phyloP scores from a whole-genome alignment of 257 asterid genomes.

The Ehretia macrophylla region DNA sequence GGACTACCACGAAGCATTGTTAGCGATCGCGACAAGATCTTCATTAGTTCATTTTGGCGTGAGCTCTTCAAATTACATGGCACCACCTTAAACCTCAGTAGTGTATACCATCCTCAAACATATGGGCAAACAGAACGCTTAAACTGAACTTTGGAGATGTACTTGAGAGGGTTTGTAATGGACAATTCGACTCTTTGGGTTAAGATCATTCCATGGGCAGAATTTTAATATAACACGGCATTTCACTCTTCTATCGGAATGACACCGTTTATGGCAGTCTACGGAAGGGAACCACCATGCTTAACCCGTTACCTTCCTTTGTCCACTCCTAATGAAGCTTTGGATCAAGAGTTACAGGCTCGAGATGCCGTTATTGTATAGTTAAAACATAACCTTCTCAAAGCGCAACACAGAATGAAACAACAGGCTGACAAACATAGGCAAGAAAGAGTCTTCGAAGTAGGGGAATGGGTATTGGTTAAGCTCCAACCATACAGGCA shows the following conservation, averaged over 20 bases:
- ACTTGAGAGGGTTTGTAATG: not conserved
- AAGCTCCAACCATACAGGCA: not conserved
- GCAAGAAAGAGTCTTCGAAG: not conserved
- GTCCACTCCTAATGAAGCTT: not conserved
- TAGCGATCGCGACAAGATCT: not conserved
- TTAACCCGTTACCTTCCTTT: not conserved
- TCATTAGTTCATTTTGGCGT: not conserved
- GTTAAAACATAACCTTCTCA: not conserved
- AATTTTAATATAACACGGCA: not conserved
- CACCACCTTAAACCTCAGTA: not conserved
- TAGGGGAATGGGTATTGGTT: not conserved
- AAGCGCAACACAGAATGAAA: not conserved
- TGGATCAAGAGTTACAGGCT: not conserved
- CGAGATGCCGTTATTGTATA: not conserved
- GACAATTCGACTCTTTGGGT: not conserved
- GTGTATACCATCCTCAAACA: not conserved
- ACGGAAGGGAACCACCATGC: not conserved
- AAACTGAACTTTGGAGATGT: not conserved
- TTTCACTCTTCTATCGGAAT: not conserved
- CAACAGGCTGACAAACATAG: not conserved
- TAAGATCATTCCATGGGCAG: not conserved
- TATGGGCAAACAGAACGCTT: slow-evolving; percentile 1
- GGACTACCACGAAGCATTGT: not conserved
- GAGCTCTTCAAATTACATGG: not conserved
- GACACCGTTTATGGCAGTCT: not conserved